phyloP scores from a whole-genome alignment of 2,329 filamentous ascomycete species.

The Colletotrichum gloeosporioides region DNA sequence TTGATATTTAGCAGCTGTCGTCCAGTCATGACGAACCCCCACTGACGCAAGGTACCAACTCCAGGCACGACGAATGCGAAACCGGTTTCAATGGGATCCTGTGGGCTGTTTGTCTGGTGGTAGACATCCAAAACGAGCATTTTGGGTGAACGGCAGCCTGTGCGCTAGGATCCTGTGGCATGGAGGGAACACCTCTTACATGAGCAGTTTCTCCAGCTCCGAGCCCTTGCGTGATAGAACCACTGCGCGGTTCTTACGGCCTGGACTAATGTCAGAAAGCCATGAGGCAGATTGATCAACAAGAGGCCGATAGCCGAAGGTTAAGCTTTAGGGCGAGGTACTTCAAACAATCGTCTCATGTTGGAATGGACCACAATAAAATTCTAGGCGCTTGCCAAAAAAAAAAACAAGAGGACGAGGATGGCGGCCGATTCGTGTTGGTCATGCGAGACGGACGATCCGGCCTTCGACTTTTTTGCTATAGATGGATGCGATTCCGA shows the following conservation, averaged over 20 bases:
- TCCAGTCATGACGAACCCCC: conserved; percentile 9
- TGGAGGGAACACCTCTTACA: conserved; percentile 6
- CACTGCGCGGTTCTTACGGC: not conserved
- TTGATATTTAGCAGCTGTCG: conserved; percentile 15
- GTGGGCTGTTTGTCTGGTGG: conserved; percentile 6
- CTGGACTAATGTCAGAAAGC: not conserved
- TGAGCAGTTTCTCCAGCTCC: conserved; percentile 4
- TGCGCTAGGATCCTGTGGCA: conserved; percentile 13
- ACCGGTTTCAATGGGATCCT: conserved; percentile 18
- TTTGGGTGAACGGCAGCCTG: conserved; percentile 18
- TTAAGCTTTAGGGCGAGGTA: conserved; percentile 9
- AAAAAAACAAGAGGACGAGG: not conserved
- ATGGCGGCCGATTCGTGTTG: conserved; percentile 4
- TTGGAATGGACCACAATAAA: not conserved
- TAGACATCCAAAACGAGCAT: conserved; percentile 17
- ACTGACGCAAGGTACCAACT: conserved; percentile 5
- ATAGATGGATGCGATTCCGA: conserved; percentile 3
- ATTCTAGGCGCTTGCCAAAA: conserved; percentile 8
- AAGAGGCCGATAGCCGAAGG: conserved; percentile 9
- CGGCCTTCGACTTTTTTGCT: not conserved
- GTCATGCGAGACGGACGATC: conserved; percentile 8
- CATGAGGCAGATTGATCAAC: not conserved
- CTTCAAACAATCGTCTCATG: conserved; percentile 10
- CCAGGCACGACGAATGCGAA: conserved; percentile 17
- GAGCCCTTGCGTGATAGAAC: not conserved